Evolutionary conservation across 2,329 filamentous ascomycete genomes (phyloP).

Genomic region (Venturia asperata): DNA sequence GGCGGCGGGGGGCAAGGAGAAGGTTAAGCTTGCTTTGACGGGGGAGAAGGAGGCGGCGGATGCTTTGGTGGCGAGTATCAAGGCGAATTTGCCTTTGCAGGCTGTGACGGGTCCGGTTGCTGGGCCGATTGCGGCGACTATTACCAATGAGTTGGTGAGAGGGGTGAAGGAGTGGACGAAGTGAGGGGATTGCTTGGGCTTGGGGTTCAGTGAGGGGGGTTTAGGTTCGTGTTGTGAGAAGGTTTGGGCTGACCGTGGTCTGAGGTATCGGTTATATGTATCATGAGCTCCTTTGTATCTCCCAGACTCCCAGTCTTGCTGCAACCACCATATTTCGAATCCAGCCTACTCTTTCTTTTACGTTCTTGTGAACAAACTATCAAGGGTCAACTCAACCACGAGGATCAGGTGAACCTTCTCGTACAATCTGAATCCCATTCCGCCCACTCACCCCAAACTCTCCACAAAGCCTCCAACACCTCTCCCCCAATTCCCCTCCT

Average conservation of each 20-base stretch:
- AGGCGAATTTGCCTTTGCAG: constrained; percentile 3
- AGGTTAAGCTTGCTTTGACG: not conserved
- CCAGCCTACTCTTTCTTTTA: no score
- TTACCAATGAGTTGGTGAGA: not conserved
- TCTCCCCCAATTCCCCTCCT: not conserved
- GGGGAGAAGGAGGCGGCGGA: not conserved
- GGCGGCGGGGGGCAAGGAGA: not conserved
- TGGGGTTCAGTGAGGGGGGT: not conserved
- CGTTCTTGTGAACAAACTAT: no score
- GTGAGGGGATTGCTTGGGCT: not conserved
- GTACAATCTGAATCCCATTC: not conserved
- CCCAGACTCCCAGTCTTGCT: no score
- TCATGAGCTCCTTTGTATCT: no score
- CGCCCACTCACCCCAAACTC: not conserved
- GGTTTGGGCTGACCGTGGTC: no score
- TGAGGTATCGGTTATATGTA: no score
- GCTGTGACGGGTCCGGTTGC: constrained; percentile 10
- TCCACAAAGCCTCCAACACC: not conserved
- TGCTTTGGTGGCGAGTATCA: constrained; percentile 3
- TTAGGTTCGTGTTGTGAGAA: no score
- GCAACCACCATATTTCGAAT: no score
- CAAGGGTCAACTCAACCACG: no score
- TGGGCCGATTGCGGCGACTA: constrained; percentile 10
- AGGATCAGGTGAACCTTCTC: no score
- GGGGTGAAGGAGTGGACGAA: constrained; percentile 15